Evolutionary conservation across 1,284 basidiomycete species (phyloP), one percentile per base, ranked within the genome.

Genomic region (Apiotrichum gracile): DNA sequence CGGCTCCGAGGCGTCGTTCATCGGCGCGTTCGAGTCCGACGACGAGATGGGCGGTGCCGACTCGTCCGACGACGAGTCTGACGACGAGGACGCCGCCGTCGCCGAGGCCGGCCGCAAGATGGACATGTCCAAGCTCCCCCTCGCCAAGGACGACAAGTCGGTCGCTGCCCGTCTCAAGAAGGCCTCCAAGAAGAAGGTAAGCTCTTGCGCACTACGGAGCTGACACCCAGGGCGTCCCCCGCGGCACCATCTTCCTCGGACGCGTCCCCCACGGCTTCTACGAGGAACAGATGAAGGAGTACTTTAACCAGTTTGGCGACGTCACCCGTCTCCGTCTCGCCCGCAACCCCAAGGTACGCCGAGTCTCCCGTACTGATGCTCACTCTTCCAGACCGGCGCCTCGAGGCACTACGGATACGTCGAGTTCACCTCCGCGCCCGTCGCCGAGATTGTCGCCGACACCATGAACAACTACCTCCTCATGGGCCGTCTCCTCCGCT

Each of bases 381-480:
- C 13, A 40, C 45, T 8, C 22, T 8, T n/a, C 5, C 62, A 93
- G 90, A 97, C 93, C 13, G 96, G 96, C 54, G 83, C 82, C 52
- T 92, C 92, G 31, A 97, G 96, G 75, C 94, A 97, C 76, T 98
- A 97, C 73, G 94, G 83, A 3, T 98, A 97, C 78, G 81, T 99
- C 68, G 94, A 98, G 76, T 96, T 99, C 72, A 83, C 86, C 54
- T 91, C 90, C 34, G 80, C 82, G 16, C 83, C 88, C 2, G 93
- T 98, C 40, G 93, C 94, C 0, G 78, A 90, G 68, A 97, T 99
- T 59, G 96, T 97, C 12, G 87, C 88, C 7, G 96, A 98, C 68
- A 98, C 96, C 42, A 97, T 98, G 94, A 84, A 99, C 81, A 97
- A 97, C 78, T 99, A 97, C 75, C 82, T 99, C 27, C 80, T 99